Evolutionary conservation across 148 eudicot species (phyloP), one percentile per base, ranked within the genome.

Genomic region (Limonium bicolor): DNA sequence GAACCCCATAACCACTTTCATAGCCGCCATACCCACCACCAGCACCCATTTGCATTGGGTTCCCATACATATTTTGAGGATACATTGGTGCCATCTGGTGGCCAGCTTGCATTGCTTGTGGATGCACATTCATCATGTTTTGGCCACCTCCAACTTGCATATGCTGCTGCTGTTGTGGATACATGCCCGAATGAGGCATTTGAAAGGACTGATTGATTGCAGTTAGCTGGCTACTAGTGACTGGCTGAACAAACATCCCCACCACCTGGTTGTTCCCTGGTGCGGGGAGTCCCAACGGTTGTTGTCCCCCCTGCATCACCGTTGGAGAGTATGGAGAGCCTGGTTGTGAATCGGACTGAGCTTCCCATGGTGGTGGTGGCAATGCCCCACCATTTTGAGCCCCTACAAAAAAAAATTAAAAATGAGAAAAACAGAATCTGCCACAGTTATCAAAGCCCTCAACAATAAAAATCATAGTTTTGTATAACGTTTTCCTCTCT

Each of bases 351-450:
- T 60, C 55, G 7, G 70, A 50, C 41, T 74, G 86, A 46, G 86
- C 67, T 63, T 88, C 97, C 97, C 97, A 88, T 44, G 97, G 97
- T 18, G 97, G 97, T 16, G 82, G 86, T 2, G 97, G 94, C 36
- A 88, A 45, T 4, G 92, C 36, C 18, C 70, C 62, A 37, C 68
- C 68, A 36, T 54, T 70, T 41, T 74, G 60, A 56, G 76, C 66
- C 61, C 78, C 94, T 23, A 53, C 4, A 36, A 36, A 15, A n/a
- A n/a, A n/a, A n/a, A 40, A 38, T 8, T 38, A 38, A n/a, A 20
- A 20, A 41, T 7, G 3, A 24, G 28, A 43, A 43, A 8, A 43
- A 9, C 13, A 10, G 11, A 32, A 32, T 32, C 36, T 32, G 36
- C 5, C 13, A 15, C 6, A 15, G 11, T 32, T 32, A 12, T 10